Evolutionary conservation across 2,329 filamentous ascomycete genomes (phyloP).

Genomic region (Exutisphaerella laricina): DNA sequence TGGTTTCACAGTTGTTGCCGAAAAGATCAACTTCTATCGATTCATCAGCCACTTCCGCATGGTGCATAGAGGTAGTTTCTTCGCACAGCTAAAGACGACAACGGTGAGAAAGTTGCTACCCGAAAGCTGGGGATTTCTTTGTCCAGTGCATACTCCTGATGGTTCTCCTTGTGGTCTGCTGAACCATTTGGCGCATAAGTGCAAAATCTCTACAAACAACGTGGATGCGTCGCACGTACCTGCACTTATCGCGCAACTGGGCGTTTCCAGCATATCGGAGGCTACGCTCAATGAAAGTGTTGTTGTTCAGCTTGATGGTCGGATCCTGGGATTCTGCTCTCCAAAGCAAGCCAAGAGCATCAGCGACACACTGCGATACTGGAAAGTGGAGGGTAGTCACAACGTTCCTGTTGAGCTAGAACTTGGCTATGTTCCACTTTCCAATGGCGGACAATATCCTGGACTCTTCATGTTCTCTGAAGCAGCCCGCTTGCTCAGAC

Average conservation of each 20-base stretch:
- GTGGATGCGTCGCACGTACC: constrained; percentile 72
- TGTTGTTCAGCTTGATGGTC: constrained; percentile 83
- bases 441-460: constrained; percentile 88
- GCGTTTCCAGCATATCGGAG: constrained; percentile 68
- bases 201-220: constrained; percentile 72
- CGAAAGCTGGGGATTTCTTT: constrained; percentile 97
- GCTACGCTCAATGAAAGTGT: constrained; percentile 78
- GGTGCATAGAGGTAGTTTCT: constrained; percentile 98
- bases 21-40: constrained; percentile 97
- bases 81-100: constrained; percentile 94
- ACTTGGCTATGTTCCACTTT: constrained; percentile 84
- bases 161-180: constrained; percentile 89
- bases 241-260: constrained; percentile 68
- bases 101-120: constrained; percentile 92
- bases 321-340: constrained; percentile 82
- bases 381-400: constrained; percentile 87
- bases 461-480: constrained; percentile 91
- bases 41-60: constrained; percentile 99
- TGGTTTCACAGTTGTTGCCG: constrained; percentile 92
- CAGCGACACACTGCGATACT: constrained; percentile 80
- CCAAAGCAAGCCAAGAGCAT: constrained; percentile 77
- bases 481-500: constrained; percentile 78
- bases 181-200: constrained; percentile 94
- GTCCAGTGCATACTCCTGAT: constrained; percentile 95
- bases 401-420: constrained; percentile 78